Conservation (phyloP, 352 stramenopile genomes). For the Lagenidium sp. region DNA sequence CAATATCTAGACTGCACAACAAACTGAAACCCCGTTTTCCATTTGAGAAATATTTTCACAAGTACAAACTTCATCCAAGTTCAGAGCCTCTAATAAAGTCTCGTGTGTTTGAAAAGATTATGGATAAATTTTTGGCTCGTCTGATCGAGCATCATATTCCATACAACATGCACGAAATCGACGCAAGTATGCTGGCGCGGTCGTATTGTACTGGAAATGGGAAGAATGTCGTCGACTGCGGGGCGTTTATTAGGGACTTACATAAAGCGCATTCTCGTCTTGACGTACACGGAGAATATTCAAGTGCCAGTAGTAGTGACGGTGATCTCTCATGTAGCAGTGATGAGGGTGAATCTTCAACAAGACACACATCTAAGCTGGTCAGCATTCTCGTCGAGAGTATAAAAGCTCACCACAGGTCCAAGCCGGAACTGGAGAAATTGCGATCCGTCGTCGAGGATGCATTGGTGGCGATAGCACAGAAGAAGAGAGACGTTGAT, state of each 20-base stretch:
- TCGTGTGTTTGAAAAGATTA: constrained; percentile 58
- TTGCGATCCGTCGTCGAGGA: constrained; percentile 17
- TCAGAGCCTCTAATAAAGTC: constrained; percentile 34
- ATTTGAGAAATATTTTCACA: constrained; percentile 72
- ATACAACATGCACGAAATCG: constrained; percentile 65
- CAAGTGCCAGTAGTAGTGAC: constrained; percentile 17
- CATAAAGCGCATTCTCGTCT: constrained; percentile 20
- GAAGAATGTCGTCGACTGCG: constrained; percentile 26
- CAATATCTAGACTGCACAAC: constrained; percentile 37
- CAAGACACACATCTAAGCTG: constrained; percentile 18
- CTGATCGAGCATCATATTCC: constrained; percentile 37
- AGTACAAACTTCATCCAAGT: constrained; percentile 27
- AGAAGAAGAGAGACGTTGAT: constrained; percentile 17
- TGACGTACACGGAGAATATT: background rate
- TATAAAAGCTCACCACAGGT: constrained; percentile 26
- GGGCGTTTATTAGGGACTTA: constrained; percentile 42
- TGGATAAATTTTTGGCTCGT: constrained; percentile 67
- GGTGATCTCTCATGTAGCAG: constrained; percentile 23
- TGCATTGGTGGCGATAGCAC: constrained; percentile 9
- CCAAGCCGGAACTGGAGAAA: constrained; percentile 23
- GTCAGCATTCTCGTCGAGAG: constrained; percentile 18
- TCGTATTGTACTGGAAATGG: constrained; percentile 1
- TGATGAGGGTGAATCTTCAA: constrained; percentile 28
- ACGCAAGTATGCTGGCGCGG: constrained; percentile 28
- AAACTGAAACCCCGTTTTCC: constrained; percentile 40